Percentiles rank a stretch among this genome's conserved stretches.
Evolutionary conservation across 208 protist species (phyloP).

Genomic region (Trypanosoma mega): DNA sequence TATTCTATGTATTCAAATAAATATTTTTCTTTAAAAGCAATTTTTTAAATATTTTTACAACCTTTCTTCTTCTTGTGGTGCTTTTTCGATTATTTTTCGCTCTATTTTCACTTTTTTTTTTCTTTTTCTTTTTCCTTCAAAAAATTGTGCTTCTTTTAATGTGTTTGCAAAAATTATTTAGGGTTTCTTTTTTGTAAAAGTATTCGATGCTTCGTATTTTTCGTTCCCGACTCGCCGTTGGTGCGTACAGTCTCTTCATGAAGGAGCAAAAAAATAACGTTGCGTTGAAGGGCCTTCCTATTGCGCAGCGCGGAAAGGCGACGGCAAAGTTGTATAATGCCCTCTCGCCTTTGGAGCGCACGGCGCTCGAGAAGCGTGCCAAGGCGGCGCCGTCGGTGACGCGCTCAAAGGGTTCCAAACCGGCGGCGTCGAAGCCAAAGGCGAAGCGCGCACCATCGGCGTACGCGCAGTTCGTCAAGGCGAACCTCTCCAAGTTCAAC

Average conservation of each 20-base stretch:
- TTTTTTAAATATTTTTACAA: too few species aligned
- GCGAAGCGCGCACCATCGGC: slow-evolving; percentile 30
- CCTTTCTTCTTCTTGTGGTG: too few species aligned
- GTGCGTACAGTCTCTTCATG: slow-evolving; percentile 83
- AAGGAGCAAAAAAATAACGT: slow-evolving; percentile 85
- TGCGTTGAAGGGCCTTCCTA: slow-evolving; percentile 68
- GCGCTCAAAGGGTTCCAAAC: slow-evolving; percentile 25
- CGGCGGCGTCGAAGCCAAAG: too few species aligned
- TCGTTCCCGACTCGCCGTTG: slow-evolving; percentile 63
- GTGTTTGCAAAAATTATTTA: slow-evolving; percentile 22
- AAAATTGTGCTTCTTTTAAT: slow-evolving; percentile 9
- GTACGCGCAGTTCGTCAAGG: slow-evolving; percentile 82
- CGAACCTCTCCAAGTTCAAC: slow-evolving; percentile 69
- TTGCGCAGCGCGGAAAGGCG: slow-evolving; percentile 67
- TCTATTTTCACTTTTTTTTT: slow-evolving; percentile 4
- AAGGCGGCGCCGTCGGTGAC: slow-evolving; percentile 31
- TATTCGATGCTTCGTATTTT: slow-evolving; percentile 74
- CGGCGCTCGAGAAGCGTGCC: slow-evolving; percentile 64
- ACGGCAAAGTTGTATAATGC: slow-evolving; percentile 81
- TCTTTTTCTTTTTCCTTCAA: slow-evolving; percentile 9
- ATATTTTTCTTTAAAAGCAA: too few species aligned
- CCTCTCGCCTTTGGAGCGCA: slow-evolving; percentile 53
- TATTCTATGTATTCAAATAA: too few species aligned
- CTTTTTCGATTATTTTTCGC: background rate
- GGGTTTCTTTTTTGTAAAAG: too few species aligned